Evolutionary conservation across 352 stramenopile species (phyloP).

Genomic region (Globisporangium emineosum): DNA sequence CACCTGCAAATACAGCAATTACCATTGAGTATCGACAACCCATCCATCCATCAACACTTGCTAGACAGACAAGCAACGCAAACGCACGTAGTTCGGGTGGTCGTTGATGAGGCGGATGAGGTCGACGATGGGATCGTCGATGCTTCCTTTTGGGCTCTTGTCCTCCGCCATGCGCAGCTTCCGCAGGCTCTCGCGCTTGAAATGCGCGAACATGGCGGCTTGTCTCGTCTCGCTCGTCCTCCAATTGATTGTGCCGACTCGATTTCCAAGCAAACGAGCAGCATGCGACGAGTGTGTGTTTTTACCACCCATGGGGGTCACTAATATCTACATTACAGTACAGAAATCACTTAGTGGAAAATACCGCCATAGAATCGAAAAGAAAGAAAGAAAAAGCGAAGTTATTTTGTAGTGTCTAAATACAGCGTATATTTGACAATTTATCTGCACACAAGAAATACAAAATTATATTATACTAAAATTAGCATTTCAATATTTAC

Average conservation of each 20-base stretch:
- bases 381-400: neutral
- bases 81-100: slow-evolving; percentile 77
- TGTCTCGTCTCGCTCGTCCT: neutral
- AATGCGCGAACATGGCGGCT: slow-evolving; percentile 63
- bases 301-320: neutral
- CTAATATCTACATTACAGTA: neutral
- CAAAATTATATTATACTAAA: neutral
- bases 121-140: slow-evolving; percentile 87
- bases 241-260: neutral
- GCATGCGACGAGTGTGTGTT: slow-evolving; percentile 3
- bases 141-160: slow-evolving; percentile 90
- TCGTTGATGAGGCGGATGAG: slow-evolving; percentile 87
- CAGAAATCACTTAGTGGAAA: neutral
- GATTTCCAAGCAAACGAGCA: neutral
- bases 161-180: slow-evolving; percentile 81
- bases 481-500: neutral
- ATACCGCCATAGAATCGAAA: neutral
- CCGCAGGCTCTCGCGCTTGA: slow-evolving; percentile 84
- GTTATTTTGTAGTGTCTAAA: neutral
- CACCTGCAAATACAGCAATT: slow-evolving; percentile 39
- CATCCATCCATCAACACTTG: neutral
- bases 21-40: neutral
- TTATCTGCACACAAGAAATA: neutral
- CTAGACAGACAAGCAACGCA: neutral
- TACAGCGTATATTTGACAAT: neutral